Percentiles rank a stretch among this genome's conserved stretches.
phyloP scores from a whole-genome alignment of 2,329 filamentous ascomycete species.

The Uncinocarpus reesii region DNA sequence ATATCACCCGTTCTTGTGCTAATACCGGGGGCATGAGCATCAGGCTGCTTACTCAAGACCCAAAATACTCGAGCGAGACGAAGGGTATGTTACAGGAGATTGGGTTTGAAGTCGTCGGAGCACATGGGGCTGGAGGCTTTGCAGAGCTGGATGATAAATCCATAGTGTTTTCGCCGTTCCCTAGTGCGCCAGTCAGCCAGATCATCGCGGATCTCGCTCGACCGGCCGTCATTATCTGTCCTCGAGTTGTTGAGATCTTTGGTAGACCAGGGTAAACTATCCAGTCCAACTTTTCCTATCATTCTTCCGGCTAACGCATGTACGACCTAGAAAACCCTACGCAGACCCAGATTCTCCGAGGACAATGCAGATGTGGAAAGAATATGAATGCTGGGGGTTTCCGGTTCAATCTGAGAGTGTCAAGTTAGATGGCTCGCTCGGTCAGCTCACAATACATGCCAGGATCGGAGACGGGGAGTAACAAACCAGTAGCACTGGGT shows the following conservation, averaged over 20 bases:
- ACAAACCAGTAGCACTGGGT: neutral
- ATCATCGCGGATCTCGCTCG: slow-evolving; percentile 33
- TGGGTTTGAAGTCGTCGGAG: slow-evolving; percentile 22
- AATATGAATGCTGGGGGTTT: slow-evolving; percentile 2
- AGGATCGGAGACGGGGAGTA: neutral
- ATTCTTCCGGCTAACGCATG: neutral
- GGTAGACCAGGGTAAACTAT: neutral
- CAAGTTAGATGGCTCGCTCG: neutral
- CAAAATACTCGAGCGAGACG: slow-evolving; percentile 1
- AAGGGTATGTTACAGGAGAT: slow-evolving; percentile 17
- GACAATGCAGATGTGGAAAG: slow-evolving; percentile 9
- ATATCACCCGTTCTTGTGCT: slow-evolving; percentile 14
- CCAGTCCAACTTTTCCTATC: neutral
- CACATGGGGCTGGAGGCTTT: slow-evolving; percentile 18
- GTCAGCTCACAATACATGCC: neutral
- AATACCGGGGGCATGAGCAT: slow-evolving; percentile 4
- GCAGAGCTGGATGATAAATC: slow-evolving; percentile 7
- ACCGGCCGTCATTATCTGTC: slow-evolving; percentile 26
- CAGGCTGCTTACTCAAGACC: slow-evolving; percentile 21
- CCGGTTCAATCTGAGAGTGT: neutral
- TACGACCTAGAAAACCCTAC: neutral
- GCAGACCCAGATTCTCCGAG: slow-evolving; percentile 7
- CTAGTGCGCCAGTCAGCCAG: slow-evolving; percentile 26
- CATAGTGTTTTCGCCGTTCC: neutral
- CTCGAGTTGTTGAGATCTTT: neutral